Base-by-base conservation (phyloP, 1,139 yeast genomes). In the Suhomyces terraborum region DNA sequence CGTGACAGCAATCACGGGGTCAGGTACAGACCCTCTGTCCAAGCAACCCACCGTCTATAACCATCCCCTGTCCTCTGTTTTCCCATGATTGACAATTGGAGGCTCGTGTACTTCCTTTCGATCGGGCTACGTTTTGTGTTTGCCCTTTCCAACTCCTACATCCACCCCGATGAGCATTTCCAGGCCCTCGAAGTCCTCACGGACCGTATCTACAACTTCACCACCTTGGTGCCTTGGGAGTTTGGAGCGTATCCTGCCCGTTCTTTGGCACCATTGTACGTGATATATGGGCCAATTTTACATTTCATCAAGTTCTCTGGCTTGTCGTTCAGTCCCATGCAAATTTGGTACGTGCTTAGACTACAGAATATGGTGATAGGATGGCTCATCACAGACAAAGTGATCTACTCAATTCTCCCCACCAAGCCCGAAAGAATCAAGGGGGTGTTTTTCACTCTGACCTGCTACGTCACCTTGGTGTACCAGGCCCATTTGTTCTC, bases 81-180 rank as follows among this genome's bases (percentile, higher is more conserved):
- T 22, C 3, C 24, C 24, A 30, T 30, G 32, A 30, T 30, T 8
- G 32, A 30, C 25, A 32, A 36, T 31, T 73, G 86, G 87, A 61
- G 81, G 48, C 53, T 54, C 18, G 58, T 72, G 2, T 77, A 75
- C 55, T 52, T 72, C 26, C 35, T 63, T 16, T 62, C 76, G 26
- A 71, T 80, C 17, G 66, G 71, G 0, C 59, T 79, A 17, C 62
- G 89, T 40, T 65, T 85, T 28, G 64, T 77, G 22, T 67, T 88
- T 35, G 82, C 88, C 0, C 59, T 86, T 1, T 80, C 85, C 36
- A 76, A 85, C 31, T 88, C 97, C 1, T 94, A 94, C 58, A 82
- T 94, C 36, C 99, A 94, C 53, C 98, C 98, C 0, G 99, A 94
- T 68, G 99, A 94, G 64, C 96, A 91, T 60, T 88, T 88, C 59